phyloP scores from a whole-genome alignment of 176 grass and related monocot genomes.

The Musa troglodytarum region DNA sequence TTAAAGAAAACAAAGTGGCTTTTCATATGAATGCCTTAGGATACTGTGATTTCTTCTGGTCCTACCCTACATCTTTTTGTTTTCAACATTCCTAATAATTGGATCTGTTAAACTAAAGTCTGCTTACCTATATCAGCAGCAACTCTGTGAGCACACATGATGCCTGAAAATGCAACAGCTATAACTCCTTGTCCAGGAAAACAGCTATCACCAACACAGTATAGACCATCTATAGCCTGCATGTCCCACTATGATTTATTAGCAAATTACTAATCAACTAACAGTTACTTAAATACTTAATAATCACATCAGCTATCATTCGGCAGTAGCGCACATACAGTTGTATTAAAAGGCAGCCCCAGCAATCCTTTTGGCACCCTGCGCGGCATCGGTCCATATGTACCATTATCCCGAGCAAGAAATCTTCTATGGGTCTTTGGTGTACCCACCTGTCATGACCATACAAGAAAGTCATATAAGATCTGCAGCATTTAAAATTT shows the following conservation, averaged over 20 bases:
- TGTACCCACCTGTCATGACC: constrained; percentile 67
- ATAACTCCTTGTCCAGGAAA: constrained; percentile 97
- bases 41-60: neutral
- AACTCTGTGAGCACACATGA: constrained; percentile 96
- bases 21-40: neutral
- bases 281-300: neutral
- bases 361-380: constrained; percentile 76
- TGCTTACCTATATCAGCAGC: constrained; percentile 84
- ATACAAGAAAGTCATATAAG: neutral
- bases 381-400: constrained; percentile 89
- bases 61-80: neutral
- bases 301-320: neutral
- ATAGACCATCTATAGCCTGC: constrained; percentile 87
- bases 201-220: constrained; percentile 92
- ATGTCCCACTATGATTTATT: constrained; percentile 16
- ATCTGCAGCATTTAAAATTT: neutral
- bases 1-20: neutral
- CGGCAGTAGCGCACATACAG: constrained; percentile 36
- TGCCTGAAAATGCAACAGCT: constrained; percentile 87
- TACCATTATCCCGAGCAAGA: constrained; percentile 81
- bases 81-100: neutral
- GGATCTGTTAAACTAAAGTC: constrained; percentile 1
- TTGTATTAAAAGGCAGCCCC: constrained; percentile 94
- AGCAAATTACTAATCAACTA: neutral
- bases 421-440: constrained; percentile 88